Evolutionary conservation across 345 rosid species (phyloP), one percentile per base, ranked within the genome.

Genomic region (Dipteronia dyeriana): DNA sequence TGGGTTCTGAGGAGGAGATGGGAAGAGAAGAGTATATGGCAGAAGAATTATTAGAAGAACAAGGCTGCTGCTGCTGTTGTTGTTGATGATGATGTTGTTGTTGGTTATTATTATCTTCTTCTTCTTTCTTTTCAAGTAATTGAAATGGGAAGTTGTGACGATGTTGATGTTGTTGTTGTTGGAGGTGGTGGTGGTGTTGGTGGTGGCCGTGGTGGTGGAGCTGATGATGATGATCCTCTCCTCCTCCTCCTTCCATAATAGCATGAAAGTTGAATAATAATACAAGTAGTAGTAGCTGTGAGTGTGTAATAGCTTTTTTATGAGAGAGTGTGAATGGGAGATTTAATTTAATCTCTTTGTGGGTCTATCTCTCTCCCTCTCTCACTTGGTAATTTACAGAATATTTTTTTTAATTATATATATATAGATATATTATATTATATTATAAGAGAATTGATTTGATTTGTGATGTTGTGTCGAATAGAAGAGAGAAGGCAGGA

Each of bases 91-190:
- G 26, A 26, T 26, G 26, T 34, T 34, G 38, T 34, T 34, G 38
- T 34, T 34, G 38, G 38, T 5, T 34, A 34, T 34, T 34, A 34
- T 34, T 34, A 4, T 5, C 4, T 0, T 82, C 85, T 64, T 94
- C 92, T 25, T 93, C 94, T 77, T 82, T 91, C 85, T 93, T 95
- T 68, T 93, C 98, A 26, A 95, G 92, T 70, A 95, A 81, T 68
- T 95, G 94, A 66, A 90, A 90, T 61, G 98, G 98, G 78, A 95
- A 91, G 81, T 79, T 86, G 17, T 85, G 89, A 51, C 92, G 90
- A 75, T 82, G 88, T 81, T 87, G 85, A 38, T 83, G 88, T 47
- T 79, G 90, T 45, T 78, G 91, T 73, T 76, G 85, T 68, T 77
- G 88, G 47, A 4, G 38, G 38, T 34, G 38, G 6, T 34, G 38